Base-by-base conservation (phyloP, 257 asterid genomes). In the Nicotiana paniculata region DNA sequence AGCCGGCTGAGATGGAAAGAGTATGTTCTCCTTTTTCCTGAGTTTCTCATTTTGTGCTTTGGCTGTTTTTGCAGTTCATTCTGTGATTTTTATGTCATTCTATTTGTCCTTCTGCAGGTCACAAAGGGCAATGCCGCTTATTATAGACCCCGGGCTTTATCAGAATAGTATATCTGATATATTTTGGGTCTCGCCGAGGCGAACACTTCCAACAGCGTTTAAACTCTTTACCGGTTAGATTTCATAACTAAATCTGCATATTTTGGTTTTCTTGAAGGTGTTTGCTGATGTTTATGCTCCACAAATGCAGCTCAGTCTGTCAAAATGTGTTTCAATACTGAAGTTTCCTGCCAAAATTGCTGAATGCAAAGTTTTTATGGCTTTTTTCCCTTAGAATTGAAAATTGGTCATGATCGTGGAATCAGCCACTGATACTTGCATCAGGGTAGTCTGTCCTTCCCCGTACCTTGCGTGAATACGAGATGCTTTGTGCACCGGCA, bases 131-230 rank as follows among this genome's bases (percentile, higher is more conserved):
- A 90, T 90, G 97, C 97, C 97, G 3, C 83, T 93, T 86, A 91
- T 93, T 37, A 77, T 93, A 66, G 97, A 92, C 85, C 97, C 97
- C 16, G 97, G 97, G 81, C 97, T 93, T 35, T 93, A 89, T 84
- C 97, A 88, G 84, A 85, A 84, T 32, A 90, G 87, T 17, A 93
- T 92, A 82, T 87, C 97, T 43, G 92, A 93, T 81, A 89, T 93
- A 85, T 92, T 89, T 77, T 79, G 91, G 85, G 97, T 91, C 80
- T 18, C 84, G 46, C 93, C 97, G 51, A 85, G 81, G 81, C 89
- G 97, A 85, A 83, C 82, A 72, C 88, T 92, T 82, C 97, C 97
- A 6, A 89, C 97, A 9, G 88, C 97, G 24, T 93, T 93, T 54
- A 86, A 61, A 69, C 77, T 83, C 84, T 86, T 85, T 64, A 85